phyloP scores from a whole-genome alignment of 257 asterid genomes.

The Buddleja alternifolia region DNA sequence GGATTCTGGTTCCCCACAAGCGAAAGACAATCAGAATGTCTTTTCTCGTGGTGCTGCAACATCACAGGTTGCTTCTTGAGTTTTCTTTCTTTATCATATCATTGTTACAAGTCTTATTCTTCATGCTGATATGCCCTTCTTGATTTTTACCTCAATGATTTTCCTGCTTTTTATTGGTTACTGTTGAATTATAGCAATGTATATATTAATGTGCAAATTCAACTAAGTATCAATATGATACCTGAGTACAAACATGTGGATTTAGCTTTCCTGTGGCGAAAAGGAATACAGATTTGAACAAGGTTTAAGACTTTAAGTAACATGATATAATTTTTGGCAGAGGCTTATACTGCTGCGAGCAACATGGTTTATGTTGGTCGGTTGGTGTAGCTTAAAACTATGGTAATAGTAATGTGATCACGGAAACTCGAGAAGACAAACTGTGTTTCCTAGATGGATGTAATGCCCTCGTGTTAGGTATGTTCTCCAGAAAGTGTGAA shows the following conservation, averaged over 20 bases:
- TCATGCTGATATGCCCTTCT: conserved; percentile 3
- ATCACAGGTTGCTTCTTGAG: conserved; percentile 44
- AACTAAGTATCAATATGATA: background rate
- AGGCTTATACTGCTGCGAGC: background rate
- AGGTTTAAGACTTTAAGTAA: conserved; percentile 4
- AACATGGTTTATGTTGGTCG: background rate
- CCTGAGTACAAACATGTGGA: background rate
- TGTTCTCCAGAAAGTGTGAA: background rate
- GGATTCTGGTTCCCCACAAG: conserved; percentile 35
- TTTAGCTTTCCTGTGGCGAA: background rate
- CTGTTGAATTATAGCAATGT: background rate
- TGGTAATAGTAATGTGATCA: background rate
- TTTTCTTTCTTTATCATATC: conserved; percentile 8
- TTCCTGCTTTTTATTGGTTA: conserved; percentile 13
- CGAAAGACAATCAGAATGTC: conserved; percentile 30
- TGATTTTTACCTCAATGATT: background rate
- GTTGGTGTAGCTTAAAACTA: conserved; percentile 13
- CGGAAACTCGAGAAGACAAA: background rate
- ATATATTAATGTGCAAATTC: conserved; percentile 3
- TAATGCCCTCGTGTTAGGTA: background rate
- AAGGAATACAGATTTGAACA: background rate
- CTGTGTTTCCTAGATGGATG: background rate
- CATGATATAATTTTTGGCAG: background rate
- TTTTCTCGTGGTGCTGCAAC: conserved; percentile 41
- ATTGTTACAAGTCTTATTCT: background rate